These are phyloP conservation scores for Diversispora eburnea DNA, from an alignment of 192 early-diverging fungal species.

Conservation along the genomic window DNA sequence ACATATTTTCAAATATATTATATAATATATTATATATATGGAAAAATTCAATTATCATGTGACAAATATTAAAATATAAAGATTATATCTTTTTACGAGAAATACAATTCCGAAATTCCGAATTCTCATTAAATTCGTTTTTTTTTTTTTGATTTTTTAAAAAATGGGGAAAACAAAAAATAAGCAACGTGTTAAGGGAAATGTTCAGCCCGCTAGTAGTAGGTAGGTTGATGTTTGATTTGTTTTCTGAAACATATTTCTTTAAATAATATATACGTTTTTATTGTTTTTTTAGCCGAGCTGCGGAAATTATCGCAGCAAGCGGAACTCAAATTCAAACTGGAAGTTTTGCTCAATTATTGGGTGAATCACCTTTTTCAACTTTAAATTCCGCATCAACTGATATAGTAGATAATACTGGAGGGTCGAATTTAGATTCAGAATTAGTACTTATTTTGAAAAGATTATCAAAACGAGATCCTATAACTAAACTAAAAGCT, in stretches of 20 bases:
- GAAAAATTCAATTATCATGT: too few species aligned
- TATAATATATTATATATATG: too few species aligned
- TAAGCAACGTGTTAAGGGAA: constrained; percentile 75
- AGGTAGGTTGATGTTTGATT: constrained; percentile 50
- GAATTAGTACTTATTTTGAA: constrained; percentile 75
- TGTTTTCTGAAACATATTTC: not conserved
- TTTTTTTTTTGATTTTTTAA: too few species aligned
- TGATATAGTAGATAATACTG: constrained; percentile 19
- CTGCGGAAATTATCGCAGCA: constrained; percentile 31
- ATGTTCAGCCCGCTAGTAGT: constrained; percentile 79
- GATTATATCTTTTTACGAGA: too few species aligned
- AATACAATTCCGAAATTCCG: too few species aligned
- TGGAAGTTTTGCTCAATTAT: constrained; percentile 67
- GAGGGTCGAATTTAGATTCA: constrained; percentile 45
- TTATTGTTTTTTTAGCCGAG: constrained; percentile 30
- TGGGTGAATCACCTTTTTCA: constrained; percentile 36
- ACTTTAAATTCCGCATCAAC: constrained; percentile 35
- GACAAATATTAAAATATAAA: too few species aligned
- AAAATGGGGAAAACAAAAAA: constrained; percentile 54
- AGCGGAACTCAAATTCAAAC: constrained; percentile 5
- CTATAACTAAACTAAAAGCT: constrained; percentile 82
- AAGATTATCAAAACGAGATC: constrained; percentile 81
- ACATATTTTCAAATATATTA: too few species aligned
- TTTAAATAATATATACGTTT: constrained; percentile 1
- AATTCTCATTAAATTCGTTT: not conserved